phyloP scores from a whole-genome alignment of 768 basidiomycete species.

The Mycena pura region DNA sequence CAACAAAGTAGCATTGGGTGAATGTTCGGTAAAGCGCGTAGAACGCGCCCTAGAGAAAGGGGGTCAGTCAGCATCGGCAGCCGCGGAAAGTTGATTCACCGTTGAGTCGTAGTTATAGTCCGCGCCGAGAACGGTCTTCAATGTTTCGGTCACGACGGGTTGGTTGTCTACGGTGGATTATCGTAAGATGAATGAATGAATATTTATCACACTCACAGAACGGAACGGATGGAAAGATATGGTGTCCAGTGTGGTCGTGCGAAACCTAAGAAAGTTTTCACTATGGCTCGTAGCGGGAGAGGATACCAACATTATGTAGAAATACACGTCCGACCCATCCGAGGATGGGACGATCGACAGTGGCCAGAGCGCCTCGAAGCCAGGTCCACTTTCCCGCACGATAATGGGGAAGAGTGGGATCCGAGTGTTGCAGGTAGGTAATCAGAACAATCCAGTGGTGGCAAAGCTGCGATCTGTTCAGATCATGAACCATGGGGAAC shows the following conservation, averaged over 20 bases:
- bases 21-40: conserved; percentile 63
- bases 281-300: no score
- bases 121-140: conserved; percentile 56
- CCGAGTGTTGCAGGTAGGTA: conserved; percentile 66
- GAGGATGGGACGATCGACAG: no score
- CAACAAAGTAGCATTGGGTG: conserved; percentile 63
- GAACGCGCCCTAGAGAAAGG: conserved; percentile 30
- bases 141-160: conserved; percentile 50
- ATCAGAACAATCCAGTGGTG: no score
- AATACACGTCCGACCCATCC: no score
- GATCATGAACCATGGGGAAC: no score
- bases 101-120: conserved; percentile 66
- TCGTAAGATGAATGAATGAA: neutral
- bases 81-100: no score
- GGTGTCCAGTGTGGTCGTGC: no score
- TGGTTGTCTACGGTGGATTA: conserved; percentile 65
- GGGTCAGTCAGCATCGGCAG: neutral
- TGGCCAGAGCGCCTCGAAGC: conserved; percentile 62
- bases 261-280: no score
- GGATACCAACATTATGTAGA: no score
- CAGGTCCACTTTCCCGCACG: conserved; percentile 62
- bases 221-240: conserved; percentile 63
- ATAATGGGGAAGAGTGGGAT: conserved; percentile 65
- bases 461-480: no score
- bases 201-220: conserved; percentile 52